A percentile compares a stretch with the other conserved stretches of the same genome.
Evolutionary conservation across 2,329 filamentous ascomycete species (phyloP).

Genomic region (Atkinsonella hypoxylon): DNA sequence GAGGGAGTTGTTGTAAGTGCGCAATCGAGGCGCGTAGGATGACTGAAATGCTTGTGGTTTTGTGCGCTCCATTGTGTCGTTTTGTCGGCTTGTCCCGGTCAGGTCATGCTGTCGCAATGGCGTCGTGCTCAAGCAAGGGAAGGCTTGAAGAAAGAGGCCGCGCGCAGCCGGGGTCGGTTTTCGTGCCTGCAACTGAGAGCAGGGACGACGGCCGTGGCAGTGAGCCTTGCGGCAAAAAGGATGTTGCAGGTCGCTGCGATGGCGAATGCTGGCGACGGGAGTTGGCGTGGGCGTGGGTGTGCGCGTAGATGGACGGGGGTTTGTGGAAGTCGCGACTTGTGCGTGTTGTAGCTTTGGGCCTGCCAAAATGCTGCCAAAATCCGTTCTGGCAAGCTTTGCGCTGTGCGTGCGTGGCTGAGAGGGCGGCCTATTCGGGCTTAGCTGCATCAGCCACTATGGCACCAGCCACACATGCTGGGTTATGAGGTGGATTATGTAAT

Average conservation of each 20-base stretch:
- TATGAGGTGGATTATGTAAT: too few relatives aligned
- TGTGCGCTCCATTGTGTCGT: slow-evolving; percentile 35
- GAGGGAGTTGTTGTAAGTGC: slow-evolving; percentile 83
- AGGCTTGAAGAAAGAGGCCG: not conserved
- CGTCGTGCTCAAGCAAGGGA: not conserved
- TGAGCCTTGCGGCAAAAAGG: not conserved
- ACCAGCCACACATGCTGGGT: not conserved
- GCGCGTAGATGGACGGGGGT: not conserved
- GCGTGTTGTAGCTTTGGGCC: not conserved
- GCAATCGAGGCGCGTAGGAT: slow-evolving; percentile 81
- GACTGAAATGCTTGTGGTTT: slow-evolving; percentile 79
- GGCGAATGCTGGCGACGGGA: not conserved
- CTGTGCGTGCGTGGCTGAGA: not conserved
- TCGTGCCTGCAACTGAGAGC: not conserved
- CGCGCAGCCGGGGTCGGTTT: not conserved
- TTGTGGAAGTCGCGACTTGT: not conserved
- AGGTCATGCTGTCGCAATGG: slow-evolving; percentile 18
- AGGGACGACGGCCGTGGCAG: not conserved
- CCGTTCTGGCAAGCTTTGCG: not conserved
- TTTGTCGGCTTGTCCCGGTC: slow-evolving; percentile 13
- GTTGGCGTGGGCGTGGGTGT: not conserved
- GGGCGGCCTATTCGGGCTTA: not conserved
- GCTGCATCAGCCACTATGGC: not conserved
- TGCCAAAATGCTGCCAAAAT: not conserved
- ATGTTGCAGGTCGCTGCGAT: not conserved